Percentiles rank a stretch among this genome's conserved stretches.
Conservation (phyloP, 202 grass and related monocot species). For the Setaria italica region DNA sequence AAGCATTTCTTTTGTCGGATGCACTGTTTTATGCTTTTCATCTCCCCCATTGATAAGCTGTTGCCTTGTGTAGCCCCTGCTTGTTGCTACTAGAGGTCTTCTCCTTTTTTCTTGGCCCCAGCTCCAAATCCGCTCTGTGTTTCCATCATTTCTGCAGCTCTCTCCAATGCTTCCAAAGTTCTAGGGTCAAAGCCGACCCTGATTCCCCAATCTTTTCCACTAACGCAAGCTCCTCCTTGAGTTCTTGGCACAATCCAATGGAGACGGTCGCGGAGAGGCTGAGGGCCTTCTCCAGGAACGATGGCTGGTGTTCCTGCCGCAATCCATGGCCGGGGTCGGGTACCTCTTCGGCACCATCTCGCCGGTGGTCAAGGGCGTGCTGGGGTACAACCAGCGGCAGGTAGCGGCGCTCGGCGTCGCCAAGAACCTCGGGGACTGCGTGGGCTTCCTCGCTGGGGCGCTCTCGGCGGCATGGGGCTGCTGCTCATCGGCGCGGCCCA, state of each 20-base stretch:
- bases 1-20: too few relatives aligned
- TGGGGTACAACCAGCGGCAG: conserved; percentile 89
- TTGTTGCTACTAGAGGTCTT: background rate
- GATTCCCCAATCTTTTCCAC: background rate
- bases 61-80: too few relatives aligned
- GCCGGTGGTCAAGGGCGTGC: conserved; percentile 66
- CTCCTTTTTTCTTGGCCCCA: background rate
- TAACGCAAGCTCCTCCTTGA: too few relatives aligned
- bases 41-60: too few relatives aligned
- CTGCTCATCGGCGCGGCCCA: conserved; percentile 68
- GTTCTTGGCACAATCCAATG: background rate
- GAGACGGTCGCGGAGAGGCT: conserved; percentile 43
- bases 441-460: conserved; percentile 81
- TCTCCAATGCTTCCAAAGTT: background rate
- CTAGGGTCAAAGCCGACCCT: background rate
- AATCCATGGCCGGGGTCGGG: conserved; percentile 79
- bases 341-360: conserved; percentile 94
- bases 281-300: conserved; percentile 62
- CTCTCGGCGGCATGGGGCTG: conserved; percentile 68
- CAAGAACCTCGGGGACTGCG: conserved; percentile 85
- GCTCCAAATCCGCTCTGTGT: too few relatives aligned
- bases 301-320: conserved; percentile 88
- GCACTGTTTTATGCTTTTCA: too few relatives aligned
- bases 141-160: background rate
- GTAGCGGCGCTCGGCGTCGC: conserved; percentile 78